Base-by-base conservation (phyloP, 2,329 filamentous ascomycete species). In the Biscogniauxia mediterranea region DNA sequence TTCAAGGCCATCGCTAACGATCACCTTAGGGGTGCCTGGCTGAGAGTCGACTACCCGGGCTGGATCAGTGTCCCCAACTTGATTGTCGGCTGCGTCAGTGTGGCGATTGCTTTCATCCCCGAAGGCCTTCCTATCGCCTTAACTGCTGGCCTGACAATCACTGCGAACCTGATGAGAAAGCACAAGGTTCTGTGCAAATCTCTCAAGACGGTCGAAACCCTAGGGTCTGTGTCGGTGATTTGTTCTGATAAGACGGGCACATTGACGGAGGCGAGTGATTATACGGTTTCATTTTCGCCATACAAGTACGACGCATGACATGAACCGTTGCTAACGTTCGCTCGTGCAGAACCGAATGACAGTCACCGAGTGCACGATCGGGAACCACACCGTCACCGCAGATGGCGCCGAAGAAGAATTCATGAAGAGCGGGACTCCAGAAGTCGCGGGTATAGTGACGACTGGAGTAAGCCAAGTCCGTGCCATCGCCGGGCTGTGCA, bases 131-230 rank as follows among this genome's bases (percentile, higher is more conserved):
- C 89, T 0, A 88, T 92, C 56, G 88, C 89, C 0, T 76, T 91
- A 42, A 89, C 88, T 0, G 85, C 87, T 0, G 89, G 86, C 19
- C 79, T 93, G 65, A 92, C 90, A 0, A 93, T 93, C 61, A 89
- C 86, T 1, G 90, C 90, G 20, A 90, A 89, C 65, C 82, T 90
- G 67, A 92, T 93, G 90, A 82, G 82, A 64, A 87, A 89, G 76
- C 88, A 92, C 73, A 89, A 89, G 70, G 87, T 93, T 52, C 81
- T 93, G 8, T 92, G 89, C 85, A 93, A 93, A 76, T 91, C 88
- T 0, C 80, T 93, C 54, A 91, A 91, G 76, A 92, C 90, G 0
- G 89, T 92, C 0, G 90, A 92, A 75, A 92, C 89, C 0, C 81
- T 92, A 0, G 90, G 90, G 0, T 82, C 87, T 0, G 89, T 92